phyloP scores from a whole-genome alignment of 768 basidiomycete genomes.

The Dentipellis fragilis region DNA sequence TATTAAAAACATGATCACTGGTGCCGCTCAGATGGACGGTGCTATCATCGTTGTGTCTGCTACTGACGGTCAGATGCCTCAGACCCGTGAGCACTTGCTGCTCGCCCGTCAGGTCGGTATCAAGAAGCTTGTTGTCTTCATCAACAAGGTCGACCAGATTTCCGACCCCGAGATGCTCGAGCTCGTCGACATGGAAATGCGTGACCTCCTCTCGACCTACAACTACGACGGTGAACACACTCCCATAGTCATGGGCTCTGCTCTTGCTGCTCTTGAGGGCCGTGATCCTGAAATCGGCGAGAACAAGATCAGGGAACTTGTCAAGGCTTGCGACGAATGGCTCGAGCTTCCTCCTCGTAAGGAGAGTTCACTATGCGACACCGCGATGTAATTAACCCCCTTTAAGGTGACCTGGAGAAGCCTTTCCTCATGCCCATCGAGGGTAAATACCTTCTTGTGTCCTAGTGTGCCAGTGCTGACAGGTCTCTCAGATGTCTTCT shows the following conservation, averaged over 20 bases:
- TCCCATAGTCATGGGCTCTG: conserved; percentile 97
- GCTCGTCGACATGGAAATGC: conserved; percentile 99
- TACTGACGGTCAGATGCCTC: conserved; percentile 99
- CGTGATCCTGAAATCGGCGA: conserved; percentile 71
- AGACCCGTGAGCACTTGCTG: conserved; percentile 95
- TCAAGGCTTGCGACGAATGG: conserved; percentile 87
- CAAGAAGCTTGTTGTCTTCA: conserved; percentile 95
- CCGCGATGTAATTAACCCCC: neutral
- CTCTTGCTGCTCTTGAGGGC: conserved; percentile 88
- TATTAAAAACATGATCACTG: conserved; percentile 99
- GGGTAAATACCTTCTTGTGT: conserved; percentile 29
- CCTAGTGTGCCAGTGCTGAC: neutral
- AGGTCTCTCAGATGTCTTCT: conserved; percentile 72
- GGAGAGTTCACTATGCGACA: conserved; percentile 18
- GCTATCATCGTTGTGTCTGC: conserved; percentile 96
- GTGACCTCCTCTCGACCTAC: conserved; percentile 85
- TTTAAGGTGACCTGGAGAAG: conserved; percentile 85
- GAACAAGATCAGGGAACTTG: conserved; percentile 70
- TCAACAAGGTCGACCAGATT: conserved; percentile 98
- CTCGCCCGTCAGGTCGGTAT: conserved; percentile 97
- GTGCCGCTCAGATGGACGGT: conserved; percentile 96
- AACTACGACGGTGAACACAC: conserved; percentile 96
- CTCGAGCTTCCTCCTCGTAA: conserved; percentile 85
- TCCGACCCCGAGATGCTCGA: conserved; percentile 97
- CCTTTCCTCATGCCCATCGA: conserved; percentile 96